These are phyloP conservation scores for Pinus tabuliformis DNA, from an alignment of 75 land plant genomes.

Conservation along the genomic window DNA sequence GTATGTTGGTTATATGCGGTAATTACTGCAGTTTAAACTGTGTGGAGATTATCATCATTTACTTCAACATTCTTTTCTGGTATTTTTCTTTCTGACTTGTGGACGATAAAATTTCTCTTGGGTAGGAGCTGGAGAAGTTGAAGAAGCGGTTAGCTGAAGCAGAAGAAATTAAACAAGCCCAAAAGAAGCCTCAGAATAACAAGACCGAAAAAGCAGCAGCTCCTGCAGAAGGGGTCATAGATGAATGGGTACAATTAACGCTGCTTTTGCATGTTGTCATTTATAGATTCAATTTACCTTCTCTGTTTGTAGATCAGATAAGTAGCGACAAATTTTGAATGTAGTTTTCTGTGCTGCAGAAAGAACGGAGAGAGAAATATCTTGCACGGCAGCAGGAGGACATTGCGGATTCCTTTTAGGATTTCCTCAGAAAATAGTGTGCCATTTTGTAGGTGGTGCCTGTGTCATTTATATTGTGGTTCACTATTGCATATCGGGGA, in stretches of 20 bases:
- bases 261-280: constrained; percentile 2
- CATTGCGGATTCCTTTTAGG: constrained; percentile 52
- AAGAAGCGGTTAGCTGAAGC: constrained; percentile 85
- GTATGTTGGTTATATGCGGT: neutral
- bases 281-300: neutral
- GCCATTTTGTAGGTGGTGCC: neutral
- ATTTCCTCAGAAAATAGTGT: neutral
- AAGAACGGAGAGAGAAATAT: constrained; percentile 71
- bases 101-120: neutral
- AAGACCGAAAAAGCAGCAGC: constrained; percentile 8
- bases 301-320: neutral
- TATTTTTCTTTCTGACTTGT: neutral
- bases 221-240: constrained; percentile 81
- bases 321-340: neutral
- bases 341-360: constrained; percentile 31
- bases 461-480: neutral
- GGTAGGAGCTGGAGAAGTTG: constrained; percentile 79
- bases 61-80: neutral
- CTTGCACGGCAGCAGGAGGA: constrained; percentile 67
- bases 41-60: neutral
- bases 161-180: constrained; percentile 82
- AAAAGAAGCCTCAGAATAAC: constrained; percentile 84
- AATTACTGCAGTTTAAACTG: neutral
- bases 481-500: neutral
- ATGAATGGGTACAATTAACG: constrained; percentile 82